Evolutionary conservation across 352 stramenopile genomes (phyloP), one percentile per base, ranked within the genome.

Genomic region (Phytophthora uliginosa): DNA sequence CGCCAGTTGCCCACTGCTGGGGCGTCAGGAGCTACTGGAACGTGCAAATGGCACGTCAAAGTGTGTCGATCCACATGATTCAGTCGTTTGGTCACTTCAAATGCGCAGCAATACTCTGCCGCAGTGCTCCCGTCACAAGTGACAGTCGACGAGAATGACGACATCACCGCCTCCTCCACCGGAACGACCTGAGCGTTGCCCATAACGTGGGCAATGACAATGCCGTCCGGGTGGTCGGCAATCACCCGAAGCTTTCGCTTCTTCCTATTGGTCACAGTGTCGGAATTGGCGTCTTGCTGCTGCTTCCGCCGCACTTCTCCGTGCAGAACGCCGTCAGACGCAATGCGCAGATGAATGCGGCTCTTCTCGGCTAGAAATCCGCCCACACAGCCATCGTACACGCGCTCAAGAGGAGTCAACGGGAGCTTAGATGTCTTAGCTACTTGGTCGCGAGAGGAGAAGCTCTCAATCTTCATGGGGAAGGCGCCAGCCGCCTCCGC

Each of bases 351-450:
- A 13, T 76, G 65, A 24, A 93, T 69, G 28, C 77, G 69, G 53
- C 74, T 82, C 24, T 60, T 63, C 2, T 80, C 76, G 26, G 71
- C 60, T 59, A 86, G 33, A 57, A 86, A 82, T 0, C 77, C 80
- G 52, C 81, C 78, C 38, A 91, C 63, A 68, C 54, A 68, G n/a
- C 86, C 86, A 20, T 82, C 83, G 61, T 82, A 91, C 40, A 83
- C 76, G 36, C 66, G 75, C 20, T 85, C 77, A 7, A 83, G 47
- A 34, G 67, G 64, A 36, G 36, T 57, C 47, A 75, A 38, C 51
- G 40, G 33, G 0, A 38, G 10, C 17, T 33, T 28, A 51, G 38
- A 3, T 0, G 53, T 38, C 13, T 66, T 60, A 5, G 9, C 12
- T 24, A 52, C 50, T 50, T 47, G 45, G 13, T 51, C 9, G 18